Conservation (phyloP, 306 rosid genomes). For the Carpinus viminea region DNA sequence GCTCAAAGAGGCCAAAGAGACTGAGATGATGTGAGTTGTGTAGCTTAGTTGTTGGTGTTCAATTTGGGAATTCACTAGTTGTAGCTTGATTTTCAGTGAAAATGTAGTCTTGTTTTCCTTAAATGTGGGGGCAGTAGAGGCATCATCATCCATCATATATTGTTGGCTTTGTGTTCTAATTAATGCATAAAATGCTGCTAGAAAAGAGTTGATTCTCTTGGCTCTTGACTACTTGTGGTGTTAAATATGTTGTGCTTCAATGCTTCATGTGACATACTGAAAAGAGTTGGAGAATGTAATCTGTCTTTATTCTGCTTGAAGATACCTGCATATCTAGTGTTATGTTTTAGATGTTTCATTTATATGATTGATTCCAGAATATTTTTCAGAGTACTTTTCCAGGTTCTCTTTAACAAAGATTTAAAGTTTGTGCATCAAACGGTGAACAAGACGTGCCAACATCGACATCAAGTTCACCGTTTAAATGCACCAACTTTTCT, state of each 20-base stretch:
- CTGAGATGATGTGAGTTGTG: not conserved
- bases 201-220: not conserved
- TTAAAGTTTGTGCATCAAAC: too few relatives aligned
- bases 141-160: not conserved
- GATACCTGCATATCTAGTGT: not conserved
- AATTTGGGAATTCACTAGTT: slow-evolving; percentile 1
- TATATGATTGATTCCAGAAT: not conserved
- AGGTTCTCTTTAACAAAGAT: too few relatives aligned
- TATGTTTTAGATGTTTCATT: not conserved
- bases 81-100: slow-evolving; percentile 9
- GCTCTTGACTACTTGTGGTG: not conserved
- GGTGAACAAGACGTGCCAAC: too few relatives aligned
- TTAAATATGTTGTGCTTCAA: not conserved
- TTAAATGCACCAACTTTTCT: too few relatives aligned
- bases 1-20: not conserved
- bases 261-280: not conserved
- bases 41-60: not conserved
- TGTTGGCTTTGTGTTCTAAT: not conserved
- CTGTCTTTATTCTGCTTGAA: not conserved
- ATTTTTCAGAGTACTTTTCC: not conserved
- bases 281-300: not conserved
- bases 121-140: not conserved
- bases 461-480: too few relatives aligned
- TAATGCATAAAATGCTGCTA: too few relatives aligned
- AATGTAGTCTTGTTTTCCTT: not conserved